Conservation (phyloP, 352 stramenopile species). For the Phytopythium aichiense region DNA sequence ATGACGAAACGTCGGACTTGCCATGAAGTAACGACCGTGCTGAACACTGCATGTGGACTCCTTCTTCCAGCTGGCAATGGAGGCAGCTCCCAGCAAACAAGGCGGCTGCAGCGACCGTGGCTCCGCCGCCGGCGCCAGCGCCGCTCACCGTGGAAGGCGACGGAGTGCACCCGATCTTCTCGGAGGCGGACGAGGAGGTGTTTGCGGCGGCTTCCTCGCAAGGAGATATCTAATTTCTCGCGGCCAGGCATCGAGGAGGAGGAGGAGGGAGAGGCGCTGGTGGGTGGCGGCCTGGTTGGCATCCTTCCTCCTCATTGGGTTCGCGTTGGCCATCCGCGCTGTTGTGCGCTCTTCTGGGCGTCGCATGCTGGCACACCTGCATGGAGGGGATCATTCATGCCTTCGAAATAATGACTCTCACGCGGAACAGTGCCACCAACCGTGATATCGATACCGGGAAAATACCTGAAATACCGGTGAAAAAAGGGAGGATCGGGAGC, state of each 20-base stretch:
- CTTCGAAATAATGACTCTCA: too few species aligned
- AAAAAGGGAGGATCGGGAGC: too few species aligned
- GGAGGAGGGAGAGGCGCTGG: too few species aligned
- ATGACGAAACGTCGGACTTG: too few species aligned
- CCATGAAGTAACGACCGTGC: too few species aligned
- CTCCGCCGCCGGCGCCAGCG: conserved; percentile 1
- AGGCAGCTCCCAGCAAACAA: conserved; percentile 30
- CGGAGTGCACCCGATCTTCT: conserved; percentile 23
- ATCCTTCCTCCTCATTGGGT: conserved; percentile 95
- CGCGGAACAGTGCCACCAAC: too few species aligned
- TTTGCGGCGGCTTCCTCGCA: conserved; percentile 44
- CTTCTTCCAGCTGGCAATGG: conserved; percentile 92
- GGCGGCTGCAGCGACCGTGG: neutral
- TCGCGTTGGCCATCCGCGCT: too few species aligned
- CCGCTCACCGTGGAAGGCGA: conserved; percentile 37
- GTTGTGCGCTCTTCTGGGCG: too few species aligned
- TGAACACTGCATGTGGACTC: conserved; percentile 90
- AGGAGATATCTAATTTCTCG: conserved; percentile 64
- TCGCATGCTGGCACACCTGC: too few species aligned
- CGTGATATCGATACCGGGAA: too few species aligned
- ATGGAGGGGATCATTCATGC: too few species aligned
- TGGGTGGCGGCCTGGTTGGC: conserved; percentile 89
- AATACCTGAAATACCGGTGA: too few species aligned
- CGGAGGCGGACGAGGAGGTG: conserved; percentile 68
- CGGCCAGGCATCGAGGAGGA: conserved; percentile 57